These are phyloP conservation scores for Zygnema circumcarinatum DNA, from an alignment of 139 green algal genomes.

Conservation along the genomic window DNA sequence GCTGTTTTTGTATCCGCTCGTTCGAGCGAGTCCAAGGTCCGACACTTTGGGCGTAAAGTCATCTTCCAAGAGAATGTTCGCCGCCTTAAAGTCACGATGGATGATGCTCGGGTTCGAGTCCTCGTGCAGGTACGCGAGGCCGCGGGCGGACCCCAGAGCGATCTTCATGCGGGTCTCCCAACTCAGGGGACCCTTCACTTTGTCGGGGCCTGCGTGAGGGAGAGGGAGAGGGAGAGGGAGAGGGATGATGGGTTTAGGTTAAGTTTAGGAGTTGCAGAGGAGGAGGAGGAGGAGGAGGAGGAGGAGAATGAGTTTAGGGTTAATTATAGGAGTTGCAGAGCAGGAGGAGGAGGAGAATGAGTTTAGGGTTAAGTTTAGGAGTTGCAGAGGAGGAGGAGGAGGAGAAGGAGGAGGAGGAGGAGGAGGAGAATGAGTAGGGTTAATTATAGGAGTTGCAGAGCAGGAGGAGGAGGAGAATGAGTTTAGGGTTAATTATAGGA, in stretches of 20 bases:
- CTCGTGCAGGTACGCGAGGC: slow-evolving; percentile 50
- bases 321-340: too few relatives aligned
- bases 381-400: too few relatives aligned
- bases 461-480: too few relatives aligned
- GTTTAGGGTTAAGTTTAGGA: too few relatives aligned
- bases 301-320: not conserved
- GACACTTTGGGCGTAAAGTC: slow-evolving; percentile 47
- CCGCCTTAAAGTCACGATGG: slow-evolving; percentile 51
- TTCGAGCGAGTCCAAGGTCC: slow-evolving; percentile 49
- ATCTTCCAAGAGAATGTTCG: slow-evolving; percentile 51
- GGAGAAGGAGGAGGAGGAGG: too few relatives aligned
- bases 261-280: too few relatives aligned
- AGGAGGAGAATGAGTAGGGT: too few relatives aligned
- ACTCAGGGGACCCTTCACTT: slow-evolving; percentile 8
- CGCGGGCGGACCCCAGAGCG: slow-evolving; percentile 40
- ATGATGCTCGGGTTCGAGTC: slow-evolving; percentile 47
- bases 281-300: not conserved
- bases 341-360: too few relatives aligned
- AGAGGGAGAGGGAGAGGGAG: not conserved
- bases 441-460: too few relatives aligned
- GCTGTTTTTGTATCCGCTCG: not conserved
- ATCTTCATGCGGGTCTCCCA: slow-evolving; percentile 54
- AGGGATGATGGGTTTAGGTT: not conserved
- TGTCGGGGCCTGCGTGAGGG: not conserved
- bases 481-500: too few relatives aligned